Percentiles rank a stretch among this genome's conserved stretches.
Evolutionary conservation across 306 rosid genomes (phyloP).

Genomic region (Lathyrus aphaca): DNA sequence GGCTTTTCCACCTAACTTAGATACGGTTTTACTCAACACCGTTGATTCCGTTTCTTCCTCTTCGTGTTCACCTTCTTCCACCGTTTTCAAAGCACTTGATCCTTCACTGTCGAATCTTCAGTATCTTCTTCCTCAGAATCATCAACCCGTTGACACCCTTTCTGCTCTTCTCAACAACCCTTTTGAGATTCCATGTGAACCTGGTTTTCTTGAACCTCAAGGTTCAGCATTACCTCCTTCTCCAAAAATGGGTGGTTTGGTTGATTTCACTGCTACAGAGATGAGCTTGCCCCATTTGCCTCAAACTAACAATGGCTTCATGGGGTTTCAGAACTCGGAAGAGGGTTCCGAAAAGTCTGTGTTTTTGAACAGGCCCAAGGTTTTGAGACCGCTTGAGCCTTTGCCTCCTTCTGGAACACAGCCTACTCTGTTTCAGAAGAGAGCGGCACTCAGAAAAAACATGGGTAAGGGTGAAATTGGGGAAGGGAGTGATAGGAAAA

Average conservation of each 20-base stretch:
- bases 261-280: constrained; percentile 36
- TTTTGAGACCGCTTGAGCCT: constrained; percentile 65
- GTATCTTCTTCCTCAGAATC: constrained; percentile 55
- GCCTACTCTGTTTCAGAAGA: constrained; percentile 88
- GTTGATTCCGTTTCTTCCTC: constrained; percentile 63
- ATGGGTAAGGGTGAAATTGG: constrained; percentile 38
- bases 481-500: constrained; percentile 52
- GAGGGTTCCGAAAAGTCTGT: constrained; percentile 49
- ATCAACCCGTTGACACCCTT: constrained; percentile 48
- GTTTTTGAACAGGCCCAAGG: constrained; percentile 10
- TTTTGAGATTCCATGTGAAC: constrained; percentile 55
- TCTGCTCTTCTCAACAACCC: constrained; percentile 60
- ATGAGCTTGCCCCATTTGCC: constrained; percentile 39
- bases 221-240: constrained; percentile 39
- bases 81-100: constrained; percentile 63
- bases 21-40: constrained; percentile 54
- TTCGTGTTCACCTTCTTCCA: constrained; percentile 71
- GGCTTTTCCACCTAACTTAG: constrained; percentile 52
- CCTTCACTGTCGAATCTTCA: constrained; percentile 58
- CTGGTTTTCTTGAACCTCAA: constrained; percentile 60
- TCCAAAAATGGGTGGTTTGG: constrained; percentile 37
- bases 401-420: constrained; percentile 70
- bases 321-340: constrained; percentile 54
- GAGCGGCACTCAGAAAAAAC: constrained; percentile 74
- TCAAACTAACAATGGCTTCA: constrained; percentile 33